Evolutionary conservation across 164 flowering plant genomes (phyloP).

Genomic region (Buxus sempervirens): DNA sequence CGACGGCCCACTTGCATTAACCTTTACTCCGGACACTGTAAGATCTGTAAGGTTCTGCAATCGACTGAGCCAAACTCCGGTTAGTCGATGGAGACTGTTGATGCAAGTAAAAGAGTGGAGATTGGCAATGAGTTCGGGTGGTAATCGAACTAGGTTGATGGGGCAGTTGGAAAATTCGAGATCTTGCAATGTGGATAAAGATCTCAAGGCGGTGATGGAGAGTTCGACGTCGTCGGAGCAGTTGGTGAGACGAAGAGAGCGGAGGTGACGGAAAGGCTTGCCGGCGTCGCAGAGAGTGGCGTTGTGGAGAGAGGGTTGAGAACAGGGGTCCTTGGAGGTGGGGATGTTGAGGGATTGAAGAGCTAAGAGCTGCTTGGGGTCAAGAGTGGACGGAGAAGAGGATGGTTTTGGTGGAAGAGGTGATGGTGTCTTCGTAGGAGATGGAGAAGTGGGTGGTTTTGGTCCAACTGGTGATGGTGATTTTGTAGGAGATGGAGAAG

Average conservation of each 20-base stretch:
- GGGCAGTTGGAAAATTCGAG: constrained; percentile 75
- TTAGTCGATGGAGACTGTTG: constrained; percentile 49
- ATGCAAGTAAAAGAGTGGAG: constrained; percentile 70
- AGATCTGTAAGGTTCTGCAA: constrained; percentile 70
- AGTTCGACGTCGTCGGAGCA: constrained; percentile 72
- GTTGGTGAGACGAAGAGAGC: constrained; percentile 71
- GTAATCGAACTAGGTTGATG: constrained; percentile 50
- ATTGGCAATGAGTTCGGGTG: constrained; percentile 48
- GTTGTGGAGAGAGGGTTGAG: constrained; percentile 41
- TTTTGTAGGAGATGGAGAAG: constrained; percentile 3
- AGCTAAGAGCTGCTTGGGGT: constrained; percentile 80
- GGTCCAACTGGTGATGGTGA: constrained; percentile 14
- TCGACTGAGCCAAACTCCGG: constrained; percentile 70
- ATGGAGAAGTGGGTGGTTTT: constrained; percentile 16
- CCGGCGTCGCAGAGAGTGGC: constrained; percentile 65
- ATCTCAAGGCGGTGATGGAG: constrained; percentile 67
- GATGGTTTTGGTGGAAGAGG: constrained; percentile 10
- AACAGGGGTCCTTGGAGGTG: constrained; percentile 72
- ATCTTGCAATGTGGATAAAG: constrained; percentile 63
- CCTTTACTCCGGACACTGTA: constrained; percentile 41
- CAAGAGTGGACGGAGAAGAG: constrained; percentile 45
- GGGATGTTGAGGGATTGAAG: constrained; percentile 83
- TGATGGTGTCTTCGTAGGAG: constrained; percentile 3
- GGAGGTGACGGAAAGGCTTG: constrained; percentile 76
- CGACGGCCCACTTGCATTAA: constrained; percentile 58